phyloP scores from a whole-genome alignment of 1,284 basidiomycete species.

The Ceratobasidium theobromae region DNA sequence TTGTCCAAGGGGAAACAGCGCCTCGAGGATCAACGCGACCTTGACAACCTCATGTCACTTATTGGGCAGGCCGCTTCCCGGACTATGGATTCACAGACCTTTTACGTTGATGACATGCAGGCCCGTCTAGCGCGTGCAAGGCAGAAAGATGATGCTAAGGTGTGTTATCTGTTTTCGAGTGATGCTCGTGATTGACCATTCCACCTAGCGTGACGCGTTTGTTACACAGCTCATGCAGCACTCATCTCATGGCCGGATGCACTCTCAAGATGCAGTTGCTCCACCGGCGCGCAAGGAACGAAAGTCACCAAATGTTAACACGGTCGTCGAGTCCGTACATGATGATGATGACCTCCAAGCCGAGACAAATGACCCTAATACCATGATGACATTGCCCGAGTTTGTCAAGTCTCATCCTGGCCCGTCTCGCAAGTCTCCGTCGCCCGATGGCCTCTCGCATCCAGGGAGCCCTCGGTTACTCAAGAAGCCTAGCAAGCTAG shows the following conservation, averaged over 20 bases:
- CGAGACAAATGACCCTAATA: conserved; percentile 47
- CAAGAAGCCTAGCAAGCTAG: conserved; percentile 42
- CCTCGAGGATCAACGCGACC: conserved; percentile 47
- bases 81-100: conserved; percentile 63
- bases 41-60: conserved; percentile 70
- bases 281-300: conserved; percentile 7
- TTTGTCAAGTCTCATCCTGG: conserved; percentile 48
- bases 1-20: conserved; percentile 25
- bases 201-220: conserved; percentile 61
- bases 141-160: conserved; percentile 61
- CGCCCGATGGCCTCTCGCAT: conserved; percentile 1
- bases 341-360: conserved; percentile 61
- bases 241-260: conserved; percentile 65
- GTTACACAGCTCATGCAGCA: conserved; percentile 68
- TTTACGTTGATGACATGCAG: conserved; percentile 58
- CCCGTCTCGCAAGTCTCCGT: conserved; percentile 11
- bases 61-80: conserved; percentile 71
- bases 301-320: background rate
- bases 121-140: conserved; percentile 54
- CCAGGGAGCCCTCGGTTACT: conserved; percentile 35
- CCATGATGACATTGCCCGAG: conserved; percentile 61
- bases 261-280: conserved; percentile 67
- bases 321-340: background rate
- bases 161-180: conserved; percentile 39
- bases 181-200: conserved; percentile 27